A percentile compares a stretch with the other conserved stretches of the same genome.
These are phyloP conservation scores for Fraxinus xanthoxyloides DNA, from an alignment of 305 asterid species.

Conservation along the genomic window DNA sequence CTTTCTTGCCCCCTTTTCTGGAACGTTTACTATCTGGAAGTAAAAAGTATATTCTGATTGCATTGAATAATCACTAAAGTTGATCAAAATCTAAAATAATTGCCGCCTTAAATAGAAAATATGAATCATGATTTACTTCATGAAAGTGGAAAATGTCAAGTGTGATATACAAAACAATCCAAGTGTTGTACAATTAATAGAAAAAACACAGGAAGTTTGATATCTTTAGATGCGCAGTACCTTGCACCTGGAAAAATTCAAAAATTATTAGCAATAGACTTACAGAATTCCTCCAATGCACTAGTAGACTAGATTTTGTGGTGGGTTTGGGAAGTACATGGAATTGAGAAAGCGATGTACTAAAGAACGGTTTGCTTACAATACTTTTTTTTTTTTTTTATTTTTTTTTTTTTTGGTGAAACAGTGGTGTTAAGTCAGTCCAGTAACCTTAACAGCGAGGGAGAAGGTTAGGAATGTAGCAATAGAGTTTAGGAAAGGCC, in stretches of 20 bases:
- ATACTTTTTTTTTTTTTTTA: too few species aligned
- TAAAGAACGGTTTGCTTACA: not conserved
- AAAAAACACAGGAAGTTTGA: not conserved
- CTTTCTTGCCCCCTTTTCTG: conserved; percentile 95
- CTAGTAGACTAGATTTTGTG: not conserved
- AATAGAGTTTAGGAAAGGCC: not conserved
- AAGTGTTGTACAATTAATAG: not conserved
- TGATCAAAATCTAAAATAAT: conserved; percentile 14
- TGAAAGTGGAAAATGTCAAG: not conserved
- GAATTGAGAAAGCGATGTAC: not conserved
- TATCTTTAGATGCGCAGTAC: not conserved
- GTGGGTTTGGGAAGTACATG: not conserved
- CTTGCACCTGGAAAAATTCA: not conserved
- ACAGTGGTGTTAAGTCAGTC: not conserved
- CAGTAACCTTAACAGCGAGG: not conserved
- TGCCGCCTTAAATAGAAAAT: not conserved
- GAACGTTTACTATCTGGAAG: conserved; percentile 84
- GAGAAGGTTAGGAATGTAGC: not conserved
- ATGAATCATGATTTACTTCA: conserved; percentile 3
- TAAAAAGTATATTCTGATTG: conserved; percentile 9
- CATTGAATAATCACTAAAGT: not conserved
- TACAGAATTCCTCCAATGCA: not conserved
- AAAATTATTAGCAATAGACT: not conserved
- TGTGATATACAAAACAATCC: conserved; percentile 1
- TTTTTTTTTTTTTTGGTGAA: not conserved